These are phyloP conservation scores for Penicillium hesseltinei DNA, from an alignment of 2,329 filamentous ascomycete genomes.

Conservation along the genomic window DNA sequence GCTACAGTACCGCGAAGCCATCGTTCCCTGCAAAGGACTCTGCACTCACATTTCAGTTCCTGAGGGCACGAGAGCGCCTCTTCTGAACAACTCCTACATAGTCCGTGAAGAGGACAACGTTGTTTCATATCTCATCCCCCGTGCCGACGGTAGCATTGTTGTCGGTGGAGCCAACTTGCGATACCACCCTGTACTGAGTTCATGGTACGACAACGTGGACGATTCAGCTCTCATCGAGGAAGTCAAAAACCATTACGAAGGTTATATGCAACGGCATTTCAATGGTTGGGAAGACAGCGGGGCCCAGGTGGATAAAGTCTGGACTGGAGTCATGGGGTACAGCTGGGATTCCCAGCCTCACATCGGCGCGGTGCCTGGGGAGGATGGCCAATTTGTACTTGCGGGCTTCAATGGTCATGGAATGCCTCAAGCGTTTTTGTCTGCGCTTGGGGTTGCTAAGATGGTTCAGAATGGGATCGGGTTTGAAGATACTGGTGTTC, in stretches of 20 bases:
- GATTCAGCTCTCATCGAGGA: conserved; percentile 53
- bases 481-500: conserved; percentile 33
- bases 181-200: conserved; percentile 25
- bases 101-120: conserved; percentile 50
- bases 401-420: conserved; percentile 67
- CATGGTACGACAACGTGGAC: conserved; percentile 48
- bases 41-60: conserved; percentile 38
- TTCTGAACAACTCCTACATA: conserved; percentile 54
- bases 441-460: conserved; percentile 57
- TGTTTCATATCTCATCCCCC: conserved; percentile 59
- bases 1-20: conserved; percentile 66
- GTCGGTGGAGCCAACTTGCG: conserved; percentile 61
- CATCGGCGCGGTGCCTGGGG: conserved; percentile 51
- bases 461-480: conserved; percentile 48
- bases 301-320: conserved; percentile 35
- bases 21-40: conserved; percentile 72
- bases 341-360: conserved; percentile 53
- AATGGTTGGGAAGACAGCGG: conserved; percentile 39
- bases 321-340: conserved; percentile 53
- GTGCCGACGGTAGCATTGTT: conserved; percentile 55
- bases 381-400: conserved; percentile 54
- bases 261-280: conserved; percentile 41
- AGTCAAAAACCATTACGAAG: conserved; percentile 43
- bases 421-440: conserved; percentile 60
- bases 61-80: conserved; percentile 27